These are phyloP conservation scores for Barnettozyma hawaiiensis DNA, from an alignment of 1,139 yeast genomes.

Conservation along the genomic window DNA sequence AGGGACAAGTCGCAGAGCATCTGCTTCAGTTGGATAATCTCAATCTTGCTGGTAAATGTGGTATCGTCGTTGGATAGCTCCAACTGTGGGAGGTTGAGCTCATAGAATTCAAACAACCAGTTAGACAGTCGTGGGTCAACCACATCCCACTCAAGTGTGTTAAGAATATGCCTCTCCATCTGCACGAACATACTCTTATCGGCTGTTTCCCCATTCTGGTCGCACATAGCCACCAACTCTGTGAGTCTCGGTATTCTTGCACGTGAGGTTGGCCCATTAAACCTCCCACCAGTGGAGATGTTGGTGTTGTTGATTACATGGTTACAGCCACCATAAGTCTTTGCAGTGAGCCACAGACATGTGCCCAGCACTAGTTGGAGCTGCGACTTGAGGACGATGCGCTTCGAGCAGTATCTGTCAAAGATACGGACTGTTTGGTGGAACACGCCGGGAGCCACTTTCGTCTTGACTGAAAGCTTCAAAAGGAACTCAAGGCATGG, in stretches of 20 bases:
- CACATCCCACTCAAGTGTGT: slow-evolving; percentile 57
- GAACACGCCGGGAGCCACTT: slow-evolving; percentile 55
- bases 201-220: slow-evolving; percentile 38
- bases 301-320: slow-evolving; percentile 52
- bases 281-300: slow-evolving; percentile 51
- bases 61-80: slow-evolving; percentile 28
- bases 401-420: slow-evolving; percentile 61
- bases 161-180: slow-evolving; percentile 49
- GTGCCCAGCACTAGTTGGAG: slow-evolving; percentile 59
- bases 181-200: slow-evolving; percentile 45
- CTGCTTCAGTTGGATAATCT: slow-evolving; percentile 20
- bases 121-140: slow-evolving; percentile 56
- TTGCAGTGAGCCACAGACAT: slow-evolving; percentile 62
- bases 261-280: slow-evolving; percentile 60
- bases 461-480: slow-evolving; percentile 53
- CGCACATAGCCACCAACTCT: slow-evolving; percentile 54
- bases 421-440: slow-evolving; percentile 53
- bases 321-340: slow-evolving; percentile 64
- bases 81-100: slow-evolving; percentile 34
- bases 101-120: slow-evolving; percentile 38
- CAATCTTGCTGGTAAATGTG: slow-evolving; percentile 16
- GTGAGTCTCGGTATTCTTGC: slow-evolving; percentile 59
- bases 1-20: slow-evolving; percentile 22
- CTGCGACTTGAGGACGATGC: slow-evolving; percentile 57
- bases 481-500: slow-evolving; percentile 53